Base-by-base conservation (phyloP, 345 rosid species). In the Anacardium occidentale region DNA sequence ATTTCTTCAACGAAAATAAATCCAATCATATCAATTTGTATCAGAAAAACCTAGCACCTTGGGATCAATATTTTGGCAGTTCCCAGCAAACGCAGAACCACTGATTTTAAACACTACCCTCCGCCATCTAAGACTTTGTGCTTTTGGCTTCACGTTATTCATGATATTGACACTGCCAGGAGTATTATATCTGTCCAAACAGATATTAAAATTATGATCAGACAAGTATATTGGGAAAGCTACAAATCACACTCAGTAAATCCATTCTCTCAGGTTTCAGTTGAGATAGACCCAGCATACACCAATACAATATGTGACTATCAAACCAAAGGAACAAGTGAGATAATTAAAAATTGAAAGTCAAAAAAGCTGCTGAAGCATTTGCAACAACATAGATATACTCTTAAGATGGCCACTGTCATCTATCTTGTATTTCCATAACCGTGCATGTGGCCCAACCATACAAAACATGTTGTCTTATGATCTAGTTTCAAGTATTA, bases 81-180 rank as follows among this genome's bases (percentile, higher is more conserved):
- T 77, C 56, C 81, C 88, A 14, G 83, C 77, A 77, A 85, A 67
- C 10, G 85, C 77, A 75, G 77, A 58, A 66, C 88, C 85, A 52
- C 84, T 85, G 67, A 85, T 85, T 68, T 82, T 85, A 64, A 85
- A 78, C 68, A 85, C 84, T 14, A 85, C 81, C 74, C 88, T 82
- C 56, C 54, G 71, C 88, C 88, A 85, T 69, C 78, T 85, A 48
- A 80, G 67, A 58, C 24, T 73, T 32, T 70, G 32, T 0, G 76
- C 37, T 65, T 77, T 82, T 32, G 73, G 47, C 77, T 78, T 85
- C 26, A 75, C 15, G 68, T 68, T 80, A 45, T 70, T 80, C 10
- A 57, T 55, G 25, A 75, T 60, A 14, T 66, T 59, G 59, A 59
- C 21, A 76, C 25, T 74, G 66, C 57, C 45, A 76, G 77, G 42